Evolutionary conservation across 1,139 yeast species (phyloP).

Genomic region (Geotrichum carabidarum): DNA sequence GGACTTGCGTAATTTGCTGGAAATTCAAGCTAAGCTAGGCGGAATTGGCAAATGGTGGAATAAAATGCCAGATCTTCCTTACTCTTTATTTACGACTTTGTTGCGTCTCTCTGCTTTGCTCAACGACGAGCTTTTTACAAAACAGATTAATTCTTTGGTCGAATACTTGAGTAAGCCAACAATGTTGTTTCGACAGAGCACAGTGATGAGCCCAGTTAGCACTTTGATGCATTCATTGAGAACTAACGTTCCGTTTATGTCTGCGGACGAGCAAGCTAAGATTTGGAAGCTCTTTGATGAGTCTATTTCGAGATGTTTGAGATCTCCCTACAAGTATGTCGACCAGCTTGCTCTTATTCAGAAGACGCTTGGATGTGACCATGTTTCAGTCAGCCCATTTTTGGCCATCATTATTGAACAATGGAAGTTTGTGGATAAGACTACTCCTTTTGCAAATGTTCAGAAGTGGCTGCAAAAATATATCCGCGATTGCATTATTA

Average conservation of each 20-base stretch:
- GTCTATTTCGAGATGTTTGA: constrained; percentile 59
- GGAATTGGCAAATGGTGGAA: constrained; percentile 62
- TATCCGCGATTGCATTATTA: constrained; percentile 35
- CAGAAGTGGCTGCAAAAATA: constrained; percentile 49
- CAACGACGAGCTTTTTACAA: constrained; percentile 35
- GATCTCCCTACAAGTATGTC: constrained; percentile 77
- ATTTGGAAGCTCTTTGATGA: constrained; percentile 69
- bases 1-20: constrained; percentile 33
- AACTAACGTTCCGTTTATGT: constrained; percentile 13
- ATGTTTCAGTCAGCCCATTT: constrained; percentile 55
- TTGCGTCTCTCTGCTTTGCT: constrained; percentile 45
- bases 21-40: constrained; percentile 33
- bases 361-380: constrained; percentile 14
- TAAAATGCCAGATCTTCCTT: constrained; percentile 37
- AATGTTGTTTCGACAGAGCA: constrained; percentile 45
- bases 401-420: constrained; percentile 68
- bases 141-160: constrained; percentile 42
- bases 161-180: constrained; percentile 43
- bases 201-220: constrained; percentile 35
- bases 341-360: constrained; percentile 50
- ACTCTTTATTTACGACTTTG: constrained; percentile 58
- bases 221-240: constrained; percentile 30
- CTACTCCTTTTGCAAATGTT: constrained; percentile 29
- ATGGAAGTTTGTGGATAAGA: constrained; percentile 50
- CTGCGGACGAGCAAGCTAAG: constrained; percentile 21